Conservation (phyloP, 768 basidiomycete genomes). For the Heimioporus sp. region DNA sequence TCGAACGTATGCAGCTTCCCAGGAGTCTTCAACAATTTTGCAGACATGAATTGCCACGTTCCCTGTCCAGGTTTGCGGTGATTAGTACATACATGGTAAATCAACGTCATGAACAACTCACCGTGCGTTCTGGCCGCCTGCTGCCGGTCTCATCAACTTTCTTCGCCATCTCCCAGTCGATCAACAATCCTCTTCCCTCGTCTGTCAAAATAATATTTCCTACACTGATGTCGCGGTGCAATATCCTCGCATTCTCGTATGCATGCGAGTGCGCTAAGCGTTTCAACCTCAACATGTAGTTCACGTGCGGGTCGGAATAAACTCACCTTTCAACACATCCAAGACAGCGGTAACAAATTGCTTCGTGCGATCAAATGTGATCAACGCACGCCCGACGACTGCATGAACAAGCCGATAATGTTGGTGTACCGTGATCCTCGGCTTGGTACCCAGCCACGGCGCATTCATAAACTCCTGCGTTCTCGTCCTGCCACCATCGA, state of each 20-base stretch:
- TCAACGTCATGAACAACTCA: too few relatives aligned
- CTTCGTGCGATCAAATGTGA: not conserved
- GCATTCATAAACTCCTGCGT: not conserved
- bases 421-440: not conserved
- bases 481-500: not conserved
- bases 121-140: too few relatives aligned
- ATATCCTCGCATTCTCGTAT: constrained; percentile 8
- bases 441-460: not conserved
- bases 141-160: constrained; percentile 25
- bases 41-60: too few relatives aligned
- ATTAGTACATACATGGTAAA: too few relatives aligned
- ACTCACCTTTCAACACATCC: not conserved
- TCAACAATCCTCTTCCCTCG: too few relatives aligned
- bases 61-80: too few relatives aligned
- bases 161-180: too few relatives aligned
- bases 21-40: constrained; percentile 14
- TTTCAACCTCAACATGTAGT: not conserved
- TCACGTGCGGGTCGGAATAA: not conserved
- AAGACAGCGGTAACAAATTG: not conserved
- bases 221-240: too few relatives aligned
- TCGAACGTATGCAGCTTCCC: constrained; percentile 17
- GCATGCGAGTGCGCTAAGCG: constrained; percentile 25
- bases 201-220: too few relatives aligned
- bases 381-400: not conserved
- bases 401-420: constrained; percentile 1